Conservation (phyloP, 352 stramenopile species). For the Phytophthora multivora region DNA sequence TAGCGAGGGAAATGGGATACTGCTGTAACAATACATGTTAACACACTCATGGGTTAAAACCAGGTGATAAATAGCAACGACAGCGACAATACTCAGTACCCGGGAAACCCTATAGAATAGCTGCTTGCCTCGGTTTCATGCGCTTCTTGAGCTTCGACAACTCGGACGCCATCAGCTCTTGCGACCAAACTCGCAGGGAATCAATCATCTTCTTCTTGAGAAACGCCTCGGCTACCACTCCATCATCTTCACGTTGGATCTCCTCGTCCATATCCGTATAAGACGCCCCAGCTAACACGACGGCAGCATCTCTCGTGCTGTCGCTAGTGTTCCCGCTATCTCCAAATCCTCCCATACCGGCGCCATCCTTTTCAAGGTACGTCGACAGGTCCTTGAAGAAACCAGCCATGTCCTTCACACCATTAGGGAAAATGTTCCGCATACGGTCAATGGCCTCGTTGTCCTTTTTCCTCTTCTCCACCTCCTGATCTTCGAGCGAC, state of each 20-base stretch:
- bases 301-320: slow-evolving; percentile 21
- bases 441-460: slow-evolving; percentile 78
- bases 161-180: slow-evolving; percentile 74
- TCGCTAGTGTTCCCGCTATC: slow-evolving; percentile 23
- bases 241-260: slow-evolving; percentile 36
- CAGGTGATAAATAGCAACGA: slow-evolving; percentile 3
- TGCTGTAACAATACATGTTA: no score
- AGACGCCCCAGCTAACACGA: slow-evolving; percentile 20
- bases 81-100: not conserved
- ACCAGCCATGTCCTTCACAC: slow-evolving; percentile 69
- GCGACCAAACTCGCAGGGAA: slow-evolving; percentile 65
- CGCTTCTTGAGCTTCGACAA: slow-evolving; percentile 73
- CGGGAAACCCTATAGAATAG: slow-evolving; percentile 42
- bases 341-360: slow-evolving; percentile 25
- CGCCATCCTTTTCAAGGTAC: slow-evolving; percentile 68
- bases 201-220: slow-evolving; percentile 84
- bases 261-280: slow-evolving; percentile 49
- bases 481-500: slow-evolving; percentile 59
- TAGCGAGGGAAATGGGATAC: no score
- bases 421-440: slow-evolving; percentile 66
- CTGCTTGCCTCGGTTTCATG: slow-evolving; percentile 63
- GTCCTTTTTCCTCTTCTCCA: slow-evolving; percentile 71
- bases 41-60: no score
- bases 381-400: slow-evolving; percentile 83
- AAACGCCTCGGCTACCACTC: slow-evolving; percentile 53